phyloP scores from a whole-genome alignment of 2,329 filamentous ascomycete species.

The Fusarium begoniae region DNA sequence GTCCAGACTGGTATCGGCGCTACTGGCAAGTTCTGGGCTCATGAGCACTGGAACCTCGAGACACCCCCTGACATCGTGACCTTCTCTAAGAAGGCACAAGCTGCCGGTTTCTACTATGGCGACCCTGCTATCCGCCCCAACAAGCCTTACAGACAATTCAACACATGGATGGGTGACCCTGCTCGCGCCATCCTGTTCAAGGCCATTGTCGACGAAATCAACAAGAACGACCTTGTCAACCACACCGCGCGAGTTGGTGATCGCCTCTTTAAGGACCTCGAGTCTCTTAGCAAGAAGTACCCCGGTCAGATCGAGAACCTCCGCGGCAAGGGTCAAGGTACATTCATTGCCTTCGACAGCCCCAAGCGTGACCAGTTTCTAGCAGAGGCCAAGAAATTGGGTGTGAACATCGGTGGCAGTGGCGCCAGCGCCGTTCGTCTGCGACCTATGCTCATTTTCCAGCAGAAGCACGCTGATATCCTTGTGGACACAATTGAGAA shows the following conservation, averaged over 20 bases:
- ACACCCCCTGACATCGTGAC: conserved; percentile 91
- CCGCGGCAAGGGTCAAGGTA: conserved; percentile 86
- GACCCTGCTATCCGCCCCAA: conserved; percentile 84
- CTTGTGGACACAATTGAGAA: conserved; percentile 82
- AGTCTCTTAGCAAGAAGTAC: conserved; percentile 73
- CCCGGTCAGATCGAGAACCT: conserved; percentile 84
- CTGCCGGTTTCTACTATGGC: conserved; percentile 90
- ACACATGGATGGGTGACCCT: conserved; percentile 97
- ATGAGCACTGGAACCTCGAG: conserved; percentile 89
- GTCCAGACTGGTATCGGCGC: conserved; percentile 94
- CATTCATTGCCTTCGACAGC: conserved; percentile 92
- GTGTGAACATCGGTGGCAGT: conserved; percentile 88
- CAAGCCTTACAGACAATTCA: conserved; percentile 95
- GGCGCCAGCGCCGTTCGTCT: conserved; percentile 80
- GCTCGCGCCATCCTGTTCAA: conserved; percentile 86
- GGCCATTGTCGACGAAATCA: conserved; percentile 83
- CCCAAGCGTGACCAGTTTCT: conserved; percentile 83
- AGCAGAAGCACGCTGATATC: conserved; percentile 89
- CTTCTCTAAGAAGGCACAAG: conserved; percentile 95
- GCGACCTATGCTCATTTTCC: conserved; percentile 91
- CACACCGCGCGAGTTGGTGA: conserved; percentile 81
- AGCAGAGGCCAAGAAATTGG: conserved; percentile 78
- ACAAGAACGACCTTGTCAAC: conserved; percentile 78
- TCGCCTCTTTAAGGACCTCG: conserved; percentile 78
- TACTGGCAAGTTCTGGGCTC: conserved; percentile 95